Evolutionary conservation across 2,329 filamentous ascomycete species (phyloP), one percentile per base, ranked within the genome.

Genomic region (Dryadomyces sulphureus): DNA sequence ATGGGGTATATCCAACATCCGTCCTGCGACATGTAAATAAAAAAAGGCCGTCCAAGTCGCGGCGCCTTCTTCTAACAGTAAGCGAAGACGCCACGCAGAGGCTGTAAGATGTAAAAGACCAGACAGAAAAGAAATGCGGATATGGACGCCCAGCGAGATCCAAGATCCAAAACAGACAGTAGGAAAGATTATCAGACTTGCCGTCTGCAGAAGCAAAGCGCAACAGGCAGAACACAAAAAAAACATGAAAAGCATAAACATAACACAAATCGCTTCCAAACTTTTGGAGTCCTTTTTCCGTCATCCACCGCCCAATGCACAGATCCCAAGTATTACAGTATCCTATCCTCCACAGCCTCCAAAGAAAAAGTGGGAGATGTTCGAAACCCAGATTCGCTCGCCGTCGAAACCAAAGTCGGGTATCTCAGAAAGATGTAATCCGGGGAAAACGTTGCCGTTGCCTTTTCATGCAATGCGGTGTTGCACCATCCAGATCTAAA

Each of bases 401-500:
- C 48, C 45, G 36, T 34, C 30, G 38, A 41, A 48, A 35, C 46
- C 44, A 41, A 48, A 46, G 39, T 44, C 43, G 46, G 49, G 49
- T 48, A 48, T 50, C 49, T 48, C 41, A 34, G 38, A 47, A 47
- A 34, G 47, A 24, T 44, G 22, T 22, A 43, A 32, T 24, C 32
- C 41, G 41, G 40, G 32, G 38, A 47, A 43, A 41, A 45, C 12
- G 35, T 44, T 32, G 27, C 27, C 41, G 27, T 22, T 42, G 38
- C 43, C 32, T 32, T n/a, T n/a, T 46, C 25, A 48, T 36, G 42
- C 35, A 25, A 45, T 38, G 46, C 38, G 46, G 46, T 45, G 20
- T 46, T 48, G 45, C 48, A 48, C 48, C 46, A 45, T 45, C 46
- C 46, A 48, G 42, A 45, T 50, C 48, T 51, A 50, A 42, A 44